Evolutionary conservation across 177 flowering plant species (phyloP).

Genomic region (Telopea speciosissima): DNA sequence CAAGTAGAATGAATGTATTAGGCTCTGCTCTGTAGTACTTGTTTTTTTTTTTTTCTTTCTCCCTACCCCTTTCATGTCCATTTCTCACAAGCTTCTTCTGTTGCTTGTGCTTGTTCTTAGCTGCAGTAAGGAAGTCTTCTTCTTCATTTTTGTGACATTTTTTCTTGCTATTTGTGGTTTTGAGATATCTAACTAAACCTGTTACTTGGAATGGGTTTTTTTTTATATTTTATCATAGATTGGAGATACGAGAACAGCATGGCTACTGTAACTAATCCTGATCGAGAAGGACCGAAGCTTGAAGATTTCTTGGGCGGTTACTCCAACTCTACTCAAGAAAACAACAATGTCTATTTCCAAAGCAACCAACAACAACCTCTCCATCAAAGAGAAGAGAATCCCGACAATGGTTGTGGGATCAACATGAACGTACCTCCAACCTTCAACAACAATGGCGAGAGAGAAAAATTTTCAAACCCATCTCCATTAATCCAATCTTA

Average conservation of each 20-base stretch:
- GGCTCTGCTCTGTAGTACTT: not conserved
- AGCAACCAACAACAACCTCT: no score
- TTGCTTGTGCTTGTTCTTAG: no score
- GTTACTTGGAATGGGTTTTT: not conserved
- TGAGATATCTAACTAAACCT: not conserved
- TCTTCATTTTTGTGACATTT: no score
- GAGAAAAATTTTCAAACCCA: conserved; percentile 15
- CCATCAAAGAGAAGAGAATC: conserved; percentile 9
- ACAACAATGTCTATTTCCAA: conserved; percentile 15
- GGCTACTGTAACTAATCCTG: conserved; percentile 16
- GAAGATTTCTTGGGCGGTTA: conserved; percentile 78
- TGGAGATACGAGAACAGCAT: conserved; percentile 46
- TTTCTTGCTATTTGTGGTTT: not conserved
- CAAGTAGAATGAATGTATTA: no score
- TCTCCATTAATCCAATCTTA: conserved; percentile 19
- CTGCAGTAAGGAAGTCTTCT: no score
- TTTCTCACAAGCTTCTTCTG: not conserved
- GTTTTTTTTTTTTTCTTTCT: no score
- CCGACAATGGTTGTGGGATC: conserved; percentile 18
- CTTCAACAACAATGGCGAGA: conserved; percentile 13
- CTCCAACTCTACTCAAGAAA: conserved; percentile 29
- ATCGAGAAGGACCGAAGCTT: conserved; percentile 56
- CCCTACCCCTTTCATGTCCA: no score
- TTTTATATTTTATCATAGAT: no score
- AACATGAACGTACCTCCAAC: conserved; percentile 44